Evolutionary conservation across 371 early-diverging fungal species (phyloP).

Genomic region (Choanephora cucurbitarum): DNA sequence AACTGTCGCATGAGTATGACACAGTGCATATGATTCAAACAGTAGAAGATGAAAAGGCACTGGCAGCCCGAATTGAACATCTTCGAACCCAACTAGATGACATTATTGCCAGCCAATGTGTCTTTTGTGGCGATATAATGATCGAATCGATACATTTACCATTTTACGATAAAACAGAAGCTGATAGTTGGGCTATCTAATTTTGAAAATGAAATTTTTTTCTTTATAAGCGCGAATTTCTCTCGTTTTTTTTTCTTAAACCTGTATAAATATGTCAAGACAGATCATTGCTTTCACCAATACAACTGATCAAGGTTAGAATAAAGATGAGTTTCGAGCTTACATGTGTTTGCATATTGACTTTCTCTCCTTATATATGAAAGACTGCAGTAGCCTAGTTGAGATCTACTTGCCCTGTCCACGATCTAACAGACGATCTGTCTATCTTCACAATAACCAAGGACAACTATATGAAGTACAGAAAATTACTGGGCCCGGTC

Average conservation of each 20-base stretch:
- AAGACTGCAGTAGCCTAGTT: constrained; percentile 17
- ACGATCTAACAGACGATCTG: constrained; percentile 23
- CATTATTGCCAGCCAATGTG: constrained; percentile 82
- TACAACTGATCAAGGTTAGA: constrained; percentile 23
- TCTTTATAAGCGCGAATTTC: background rate
- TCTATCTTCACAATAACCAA: constrained; percentile 22
- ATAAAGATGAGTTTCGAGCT: no score
- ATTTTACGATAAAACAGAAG: constrained; percentile 62
- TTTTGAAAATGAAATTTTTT: background rate
- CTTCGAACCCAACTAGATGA: constrained; percentile 73
- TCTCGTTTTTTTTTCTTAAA: background rate
- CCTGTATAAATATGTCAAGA: constrained; percentile 3
- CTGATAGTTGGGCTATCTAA: constrained; percentile 62
- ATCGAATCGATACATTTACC: constrained; percentile 76
- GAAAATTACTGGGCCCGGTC: constrained; percentile 25
- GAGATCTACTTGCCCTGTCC: constrained; percentile 29
- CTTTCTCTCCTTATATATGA: no score
- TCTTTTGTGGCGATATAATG: constrained; percentile 87
- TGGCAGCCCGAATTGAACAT: constrained; percentile 21
- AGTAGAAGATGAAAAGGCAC: constrained; percentile 25
- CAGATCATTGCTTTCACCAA: constrained; percentile 24
- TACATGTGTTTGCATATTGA: no score
- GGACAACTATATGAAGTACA: constrained; percentile 25
- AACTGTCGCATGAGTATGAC: constrained; percentile 50
- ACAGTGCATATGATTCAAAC: constrained; percentile 10